Evolutionary conservation across 2,329 filamentous ascomycete genomes (phyloP).

Genomic region (Karstenula rhodostoma): DNA sequence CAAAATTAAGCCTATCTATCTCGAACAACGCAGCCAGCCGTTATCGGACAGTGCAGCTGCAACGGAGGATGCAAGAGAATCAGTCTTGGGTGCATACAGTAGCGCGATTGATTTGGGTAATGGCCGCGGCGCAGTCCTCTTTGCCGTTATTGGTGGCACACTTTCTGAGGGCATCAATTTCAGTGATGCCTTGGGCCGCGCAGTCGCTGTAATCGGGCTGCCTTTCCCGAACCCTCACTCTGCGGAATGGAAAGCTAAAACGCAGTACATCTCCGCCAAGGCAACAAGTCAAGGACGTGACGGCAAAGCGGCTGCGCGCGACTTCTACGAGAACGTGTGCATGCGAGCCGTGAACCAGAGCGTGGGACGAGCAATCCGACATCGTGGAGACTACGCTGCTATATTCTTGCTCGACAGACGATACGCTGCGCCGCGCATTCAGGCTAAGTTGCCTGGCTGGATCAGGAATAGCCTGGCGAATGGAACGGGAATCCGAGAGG

Average conservation of each 20-base stretch:
- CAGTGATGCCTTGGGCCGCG: slow-evolving; percentile 86
- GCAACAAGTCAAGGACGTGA: slow-evolving; percentile 48
- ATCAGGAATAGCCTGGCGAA: slow-evolving; percentile 73
- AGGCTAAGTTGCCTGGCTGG: slow-evolving; percentile 85
- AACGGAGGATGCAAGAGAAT: slow-evolving; percentile 65
- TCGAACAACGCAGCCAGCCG: slow-evolving; percentile 44
- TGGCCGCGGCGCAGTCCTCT: slow-evolving; percentile 75
- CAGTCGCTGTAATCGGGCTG: slow-evolving; percentile 88
- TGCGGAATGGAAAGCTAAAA: slow-evolving; percentile 91
- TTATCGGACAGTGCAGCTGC: slow-evolving; percentile 66
- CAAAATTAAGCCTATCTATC: slow-evolving; percentile 63
- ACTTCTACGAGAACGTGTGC: slow-evolving; percentile 93
- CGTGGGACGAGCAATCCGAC: slow-evolving; percentile 90
- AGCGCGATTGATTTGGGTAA: slow-evolving; percentile 63
- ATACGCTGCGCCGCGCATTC: slow-evolving; percentile 77
- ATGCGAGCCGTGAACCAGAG: slow-evolving; percentile 98
- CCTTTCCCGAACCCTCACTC: slow-evolving; percentile 92
- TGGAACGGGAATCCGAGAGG: slow-evolving; percentile 54
- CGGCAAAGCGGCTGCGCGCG: slow-evolving; percentile 64
- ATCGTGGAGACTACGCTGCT: slow-evolving; percentile 86
- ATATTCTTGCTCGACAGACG: slow-evolving; percentile 86
- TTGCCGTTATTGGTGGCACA: slow-evolving; percentile 92
- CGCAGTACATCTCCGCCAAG: slow-evolving; percentile 81
- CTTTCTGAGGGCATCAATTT: slow-evolving; percentile 99
- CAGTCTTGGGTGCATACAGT: slow-evolving; percentile 77